Evolutionary conservation across 192 early-diverging fungal species (phyloP).

Genomic region (Gigaspora rosea): DNA sequence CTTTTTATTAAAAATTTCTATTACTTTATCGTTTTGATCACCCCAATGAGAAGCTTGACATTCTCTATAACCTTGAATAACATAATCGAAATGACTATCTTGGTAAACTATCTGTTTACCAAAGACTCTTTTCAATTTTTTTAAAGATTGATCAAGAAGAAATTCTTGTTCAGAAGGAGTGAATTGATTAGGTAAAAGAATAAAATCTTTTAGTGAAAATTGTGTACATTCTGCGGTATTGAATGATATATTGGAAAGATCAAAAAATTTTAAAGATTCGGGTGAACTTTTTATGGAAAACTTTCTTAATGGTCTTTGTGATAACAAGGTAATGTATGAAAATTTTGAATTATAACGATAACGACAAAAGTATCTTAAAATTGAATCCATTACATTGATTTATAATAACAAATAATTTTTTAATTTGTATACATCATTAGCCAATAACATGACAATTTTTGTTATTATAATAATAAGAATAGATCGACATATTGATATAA

Average conservation of each 20-base stretch:
- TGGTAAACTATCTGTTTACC: slow-evolving; percentile 55
- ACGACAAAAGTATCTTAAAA: too few species aligned
- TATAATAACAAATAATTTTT: too few species aligned
- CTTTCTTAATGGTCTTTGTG: too few species aligned
- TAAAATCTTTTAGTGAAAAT: slow-evolving; percentile 39
- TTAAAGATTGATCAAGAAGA: slow-evolving; percentile 40
- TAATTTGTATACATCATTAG: too few species aligned
- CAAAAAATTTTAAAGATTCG: neutral
- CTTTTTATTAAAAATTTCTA: slow-evolving; percentile 55
- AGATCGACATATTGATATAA: too few species aligned
- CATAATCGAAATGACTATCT: slow-evolving; percentile 76
- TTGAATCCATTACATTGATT: too few species aligned
- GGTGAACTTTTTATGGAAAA: neutral
- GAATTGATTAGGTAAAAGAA: slow-evolving; percentile 48
- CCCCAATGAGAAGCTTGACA: slow-evolving; percentile 69
- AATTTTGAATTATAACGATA: too few species aligned
- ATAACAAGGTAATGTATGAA: too few species aligned
- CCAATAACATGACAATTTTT: too few species aligned
- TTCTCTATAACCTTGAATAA: slow-evolving; percentile 73
- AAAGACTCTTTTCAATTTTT: slow-evolving; percentile 49
- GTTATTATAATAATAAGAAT: too few species aligned
- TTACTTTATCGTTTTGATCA: slow-evolving; percentile 44
- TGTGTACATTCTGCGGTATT: neutral
- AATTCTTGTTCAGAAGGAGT: slow-evolving; percentile 42
- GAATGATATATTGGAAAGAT: neutral